These are phyloP conservation scores for Pestalotiopsis sp. DNA, from an alignment of 2,329 filamentous ascomycete species.

Conservation along the genomic window DNA sequence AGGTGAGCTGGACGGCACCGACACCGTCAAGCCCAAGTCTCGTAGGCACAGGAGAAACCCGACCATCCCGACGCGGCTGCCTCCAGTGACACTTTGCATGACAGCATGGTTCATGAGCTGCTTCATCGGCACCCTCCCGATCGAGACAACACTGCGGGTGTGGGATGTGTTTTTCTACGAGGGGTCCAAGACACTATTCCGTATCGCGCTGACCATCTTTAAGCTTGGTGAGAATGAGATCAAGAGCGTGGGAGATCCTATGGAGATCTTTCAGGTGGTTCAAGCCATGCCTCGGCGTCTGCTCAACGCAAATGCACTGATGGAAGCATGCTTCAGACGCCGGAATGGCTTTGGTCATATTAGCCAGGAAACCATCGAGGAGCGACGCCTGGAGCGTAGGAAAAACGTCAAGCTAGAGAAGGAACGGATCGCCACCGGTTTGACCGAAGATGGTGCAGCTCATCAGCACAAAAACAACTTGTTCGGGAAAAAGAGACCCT, in stretches of 20 bases:
- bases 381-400: constrained; percentile 69
- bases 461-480: constrained; percentile 45
- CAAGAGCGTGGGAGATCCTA: constrained; percentile 76
- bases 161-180: constrained; percentile 98
- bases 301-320: constrained; percentile 77
- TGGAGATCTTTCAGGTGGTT: constrained; percentile 95
- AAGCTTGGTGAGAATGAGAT: constrained; percentile 85
- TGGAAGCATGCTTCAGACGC: constrained; percentile 82
- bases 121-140: constrained; percentile 89
- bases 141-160: constrained; percentile 87
- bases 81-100: constrained; percentile 88
- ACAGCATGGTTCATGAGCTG: constrained; percentile 99
- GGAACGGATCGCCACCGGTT: constrained; percentile 33
- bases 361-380: constrained; percentile 80
- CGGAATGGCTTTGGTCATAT: constrained; percentile 80
- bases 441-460: constrained; percentile 30
- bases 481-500: constrained; percentile 29
- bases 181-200: constrained; percentile 90
- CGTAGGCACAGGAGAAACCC: constrained; percentile 40
- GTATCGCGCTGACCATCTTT: constrained; percentile 88
- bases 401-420: constrained; percentile 49
- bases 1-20: constrained; percentile 65
- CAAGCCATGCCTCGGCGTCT: constrained; percentile 82
- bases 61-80: constrained; percentile 60
- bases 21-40: constrained; percentile 37